Percentiles rank a stretch among this genome's conserved stretches.
Evolutionary conservation across 1,139 yeast species (phyloP).

Genomic region (Debaryomycetaceae sp.): DNA sequence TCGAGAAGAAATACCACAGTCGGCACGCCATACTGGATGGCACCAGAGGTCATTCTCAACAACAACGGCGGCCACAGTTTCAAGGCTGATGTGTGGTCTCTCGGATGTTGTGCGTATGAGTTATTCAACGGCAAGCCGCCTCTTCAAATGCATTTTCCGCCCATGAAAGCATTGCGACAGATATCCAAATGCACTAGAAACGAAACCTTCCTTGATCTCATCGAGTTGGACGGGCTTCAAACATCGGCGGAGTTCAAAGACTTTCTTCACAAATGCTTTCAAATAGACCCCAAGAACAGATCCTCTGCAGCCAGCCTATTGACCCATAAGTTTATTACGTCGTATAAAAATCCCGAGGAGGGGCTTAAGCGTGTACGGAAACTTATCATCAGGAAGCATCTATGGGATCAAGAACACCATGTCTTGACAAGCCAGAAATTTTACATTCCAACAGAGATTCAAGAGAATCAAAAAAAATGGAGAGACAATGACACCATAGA

Average conservation of each 20-base stretch:
- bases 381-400: conserved; percentile 34
- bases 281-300: conserved; percentile 57
- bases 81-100: conserved; percentile 93
- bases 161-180: conserved; percentile 70
- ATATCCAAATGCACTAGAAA: conserved; percentile 38
- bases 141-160: conserved; percentile 59
- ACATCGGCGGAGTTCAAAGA: conserved; percentile 39
- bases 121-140: conserved; percentile 85
- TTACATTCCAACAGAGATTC: conserved; percentile 40
- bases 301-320: conserved; percentile 58
- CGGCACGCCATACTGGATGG: conserved; percentile 99
- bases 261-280: conserved; percentile 63
- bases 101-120: conserved; percentile 89
- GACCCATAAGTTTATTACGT: conserved; percentile 54
- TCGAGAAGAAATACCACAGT: conserved; percentile 86
- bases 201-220: conserved; percentile 31
- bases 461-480: conserved; percentile 36
- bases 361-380: conserved; percentile 24
- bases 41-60: conserved; percentile 90
- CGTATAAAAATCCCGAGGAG: conserved; percentile 9
- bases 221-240: conserved; percentile 23
- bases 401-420: conserved; percentile 44
- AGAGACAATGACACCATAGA: conserved; percentile 12
- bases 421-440: conserved; percentile 29
- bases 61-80: conserved; percentile 73